Base-by-base conservation (phyloP, 2,329 filamentous ascomycete genomes). In the Dryadomyces quercivorus region DNA sequence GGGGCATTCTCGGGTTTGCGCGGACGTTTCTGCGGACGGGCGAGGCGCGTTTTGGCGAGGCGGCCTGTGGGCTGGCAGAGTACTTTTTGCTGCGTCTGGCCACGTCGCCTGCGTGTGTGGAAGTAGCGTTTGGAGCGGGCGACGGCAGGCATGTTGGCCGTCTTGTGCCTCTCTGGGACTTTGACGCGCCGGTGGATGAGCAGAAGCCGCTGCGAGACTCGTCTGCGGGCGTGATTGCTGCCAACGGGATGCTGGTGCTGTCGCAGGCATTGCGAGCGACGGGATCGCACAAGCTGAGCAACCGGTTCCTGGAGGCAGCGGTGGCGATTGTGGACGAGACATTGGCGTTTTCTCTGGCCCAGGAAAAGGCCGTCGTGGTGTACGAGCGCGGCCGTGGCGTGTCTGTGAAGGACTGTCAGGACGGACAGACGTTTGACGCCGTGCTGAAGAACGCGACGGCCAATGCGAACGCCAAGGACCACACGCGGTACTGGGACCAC, bases 21-120 rank as follows among this genome's bases (percentile, higher is more conserved):
- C 74, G 77, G 57, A 71, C 73, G 0, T 77, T 74, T 54, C 61
- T 62, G 36, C 77, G 74, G 72, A 77, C 75, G 0, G 69, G 69
- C 12, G 69, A 75, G 1, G 20, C 55, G 0, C 65, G 65, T 2
- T 77, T 76, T 50, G 63, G 77, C 0, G 61, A 71, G 0, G 72
- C 73, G 0, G 71, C 77, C 0, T 67, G 70, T 4, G 68, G 68
- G 1, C 63, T 76, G 40, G 73, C 75, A 1, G 67, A 75, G 42
- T 78, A 78, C 56, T 80, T 79, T 57, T 57, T 78, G 12, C 55
- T 63, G 0, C 65, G 72, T 1, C 62, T 78, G 1, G 64, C 67
- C 26, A 63, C 59, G 1, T 60, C 66, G 0, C 68, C 67, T 5
- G 58, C 56, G 1, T 63, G 61, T 2, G 67, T 70, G 1, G 62